phyloP scores from a whole-genome alignment of 805 yeast species.

The Nakazawaea wickerhamii region DNA sequence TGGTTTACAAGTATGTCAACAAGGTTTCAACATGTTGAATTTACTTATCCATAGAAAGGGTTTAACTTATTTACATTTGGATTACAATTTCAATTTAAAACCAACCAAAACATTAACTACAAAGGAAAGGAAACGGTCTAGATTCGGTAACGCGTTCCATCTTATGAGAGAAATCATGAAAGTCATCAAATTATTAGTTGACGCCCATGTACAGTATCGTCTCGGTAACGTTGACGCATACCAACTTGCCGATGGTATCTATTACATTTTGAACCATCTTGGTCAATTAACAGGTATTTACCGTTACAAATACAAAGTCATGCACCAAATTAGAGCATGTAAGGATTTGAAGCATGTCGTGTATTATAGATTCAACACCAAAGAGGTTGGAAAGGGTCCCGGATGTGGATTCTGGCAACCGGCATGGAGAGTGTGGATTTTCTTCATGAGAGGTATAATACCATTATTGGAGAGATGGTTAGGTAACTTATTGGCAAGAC shows the following conservation, averaged over 20 bases:
- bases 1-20: conserved; percentile 87
- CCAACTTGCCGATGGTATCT: conserved; percentile 91
- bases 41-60: conserved; percentile 87
- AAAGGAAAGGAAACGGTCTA: conserved; percentile 89
- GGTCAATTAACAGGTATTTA: conserved; percentile 97
- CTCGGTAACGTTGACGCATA: conserved; percentile 88
- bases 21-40: conserved; percentile 92
- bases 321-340: conserved; percentile 96
- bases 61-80: conserved; percentile 85
- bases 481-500: conserved; percentile 85
- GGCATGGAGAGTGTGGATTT: conserved; percentile 95
- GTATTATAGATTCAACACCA: conserved; percentile 73
- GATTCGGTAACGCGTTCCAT: conserved; percentile 97
- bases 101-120: conserved; percentile 96
- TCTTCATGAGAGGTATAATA: conserved; percentile 83
- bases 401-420: conserved; percentile 99
- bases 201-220: conserved; percentile 87
- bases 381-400: conserved; percentile 89
- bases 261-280: conserved; percentile 85
- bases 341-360: conserved; percentile 92
- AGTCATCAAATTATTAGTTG: conserved; percentile 81
- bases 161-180: conserved; percentile 83
- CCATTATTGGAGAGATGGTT: conserved; percentile 94
- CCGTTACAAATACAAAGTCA: conserved; percentile 92
- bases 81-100: conserved; percentile 90